Conservation (phyloP, 306 rosid species). For the Rosa rugosa region DNA sequence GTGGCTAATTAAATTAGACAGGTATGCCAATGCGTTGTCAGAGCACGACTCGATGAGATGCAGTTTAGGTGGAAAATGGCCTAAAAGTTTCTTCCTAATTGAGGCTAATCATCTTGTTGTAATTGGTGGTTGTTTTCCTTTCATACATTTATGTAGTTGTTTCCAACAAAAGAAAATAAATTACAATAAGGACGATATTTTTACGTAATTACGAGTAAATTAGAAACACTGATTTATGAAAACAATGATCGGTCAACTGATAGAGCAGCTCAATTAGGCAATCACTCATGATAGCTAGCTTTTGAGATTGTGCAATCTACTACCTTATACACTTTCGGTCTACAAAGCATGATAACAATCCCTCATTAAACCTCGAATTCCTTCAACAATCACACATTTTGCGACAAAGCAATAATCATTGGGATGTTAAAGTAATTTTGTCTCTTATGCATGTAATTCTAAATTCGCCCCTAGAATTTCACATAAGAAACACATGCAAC, state of each 20-base stretch:
- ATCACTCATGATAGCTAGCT: too few relatives aligned
- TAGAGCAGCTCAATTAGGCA: not conserved
- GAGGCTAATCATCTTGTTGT: not conserved
- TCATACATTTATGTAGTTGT: not conserved
- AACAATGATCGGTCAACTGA: too few relatives aligned
- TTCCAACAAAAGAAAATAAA: not conserved
- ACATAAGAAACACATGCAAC: too few relatives aligned
- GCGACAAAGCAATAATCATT: not conserved
- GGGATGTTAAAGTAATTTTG: too few relatives aligned
- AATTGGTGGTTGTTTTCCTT: not conserved
- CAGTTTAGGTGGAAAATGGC: not conserved
- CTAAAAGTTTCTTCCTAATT: not conserved
- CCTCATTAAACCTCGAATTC: too few relatives aligned
- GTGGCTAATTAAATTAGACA: not conserved
- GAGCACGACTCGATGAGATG: not conserved
- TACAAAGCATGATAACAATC: too few relatives aligned
- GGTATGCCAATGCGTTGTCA: not conserved
- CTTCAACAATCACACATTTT: too few relatives aligned
- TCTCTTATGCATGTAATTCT: not conserved
- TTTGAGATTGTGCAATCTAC: not conserved
- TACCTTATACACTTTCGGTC: not conserved
- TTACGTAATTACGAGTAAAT: too few relatives aligned
- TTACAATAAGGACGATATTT: not conserved
- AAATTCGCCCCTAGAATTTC: not conserved
- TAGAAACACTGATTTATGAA: too few relatives aligned